Conservation (phyloP, 1,284 basidiomycete species). For the Phellinidium pouzarii region DNA sequence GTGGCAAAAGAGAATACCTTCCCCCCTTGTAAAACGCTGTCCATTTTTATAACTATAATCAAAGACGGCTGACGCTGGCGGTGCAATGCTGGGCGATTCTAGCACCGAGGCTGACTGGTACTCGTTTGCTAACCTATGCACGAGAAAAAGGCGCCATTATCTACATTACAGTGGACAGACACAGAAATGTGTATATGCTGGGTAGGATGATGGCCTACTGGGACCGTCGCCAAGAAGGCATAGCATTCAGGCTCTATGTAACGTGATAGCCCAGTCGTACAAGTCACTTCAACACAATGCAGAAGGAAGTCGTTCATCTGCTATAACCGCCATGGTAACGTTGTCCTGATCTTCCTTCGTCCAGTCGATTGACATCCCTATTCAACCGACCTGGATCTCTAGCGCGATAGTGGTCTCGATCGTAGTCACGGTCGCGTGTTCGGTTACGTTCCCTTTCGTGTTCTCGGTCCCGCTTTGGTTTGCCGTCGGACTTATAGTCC, state of each 20-base stretch:
- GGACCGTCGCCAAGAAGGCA: not conserved
- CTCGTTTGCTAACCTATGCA: too few species aligned
- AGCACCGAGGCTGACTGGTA: too few species aligned
- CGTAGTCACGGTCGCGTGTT: constrained; percentile 20
- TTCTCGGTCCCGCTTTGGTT: constrained; percentile 14
- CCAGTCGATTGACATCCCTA: not conserved
- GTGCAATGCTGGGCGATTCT: too few species aligned
- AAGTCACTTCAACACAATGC: not conserved
- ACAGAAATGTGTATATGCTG: too few species aligned
- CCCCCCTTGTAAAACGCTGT: too few species aligned
- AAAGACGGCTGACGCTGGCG: too few species aligned
- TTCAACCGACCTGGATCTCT: constrained; percentile 17
- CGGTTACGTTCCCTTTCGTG: too few species aligned
- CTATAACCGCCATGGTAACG: constrained; percentile 16
- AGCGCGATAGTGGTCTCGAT: constrained; percentile 19
- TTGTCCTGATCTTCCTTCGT: constrained; percentile 7
- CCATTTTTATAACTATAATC: too few species aligned
- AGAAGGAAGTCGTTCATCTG: constrained; percentile 7
- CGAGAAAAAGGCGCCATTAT: too few species aligned
- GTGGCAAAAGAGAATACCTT: too few species aligned
- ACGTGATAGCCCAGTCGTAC: not conserved
- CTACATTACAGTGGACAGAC: too few species aligned
- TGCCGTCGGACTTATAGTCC: constrained; percentile 14
- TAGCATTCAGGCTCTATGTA: not conserved
- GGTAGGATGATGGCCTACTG: too few species aligned